Percentiles rank a stretch among this genome's conserved stretches.
Evolutionary conservation across 257 asterid genomes (phyloP).

Genomic region (Fraxinus pennsylvanica): DNA sequence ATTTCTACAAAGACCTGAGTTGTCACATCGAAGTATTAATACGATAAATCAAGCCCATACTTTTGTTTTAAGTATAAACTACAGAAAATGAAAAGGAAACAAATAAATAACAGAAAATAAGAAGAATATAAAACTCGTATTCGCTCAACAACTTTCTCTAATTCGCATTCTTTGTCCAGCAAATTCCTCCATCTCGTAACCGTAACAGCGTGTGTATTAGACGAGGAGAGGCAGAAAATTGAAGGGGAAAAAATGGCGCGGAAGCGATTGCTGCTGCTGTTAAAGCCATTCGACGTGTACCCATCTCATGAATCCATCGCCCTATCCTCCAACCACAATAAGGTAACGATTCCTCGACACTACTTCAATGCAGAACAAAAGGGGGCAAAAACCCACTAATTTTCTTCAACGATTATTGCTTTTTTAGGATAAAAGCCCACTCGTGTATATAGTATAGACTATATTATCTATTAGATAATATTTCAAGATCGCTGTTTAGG

Average conservation of each 20-base stretch:
- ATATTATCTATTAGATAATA: too few relatives aligned
- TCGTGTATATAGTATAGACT: conserved; percentile 8
- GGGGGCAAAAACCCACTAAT: neutral
- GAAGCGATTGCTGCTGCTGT: conserved; percentile 66
- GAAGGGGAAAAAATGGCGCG: conserved; percentile 48
- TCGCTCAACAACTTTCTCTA: too few relatives aligned
- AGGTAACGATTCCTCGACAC: conserved; percentile 38
- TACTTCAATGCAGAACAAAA: neutral
- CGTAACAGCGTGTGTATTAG: neutral
- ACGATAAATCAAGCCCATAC: too few relatives aligned
- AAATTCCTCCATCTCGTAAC: neutral
- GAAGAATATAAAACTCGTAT: too few relatives aligned
- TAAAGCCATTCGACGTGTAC: conserved; percentile 79
- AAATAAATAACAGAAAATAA: too few relatives aligned
- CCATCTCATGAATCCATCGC: conserved; percentile 46
- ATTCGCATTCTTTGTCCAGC: neutral
- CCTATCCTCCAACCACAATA: conserved; percentile 45
- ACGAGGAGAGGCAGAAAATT: neutral
- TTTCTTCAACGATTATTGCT: too few relatives aligned
- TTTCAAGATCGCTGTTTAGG: too few relatives aligned
- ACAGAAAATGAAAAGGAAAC: too few relatives aligned
- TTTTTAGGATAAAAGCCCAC: neutral
- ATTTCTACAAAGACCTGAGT: too few relatives aligned
- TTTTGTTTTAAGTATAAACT: too few relatives aligned
- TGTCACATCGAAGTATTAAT: too few relatives aligned